These are phyloP conservation scores for Kluyveromyces aestuarii DNA, from an alignment of 805 yeast genomes.

Conservation along the genomic window DNA sequence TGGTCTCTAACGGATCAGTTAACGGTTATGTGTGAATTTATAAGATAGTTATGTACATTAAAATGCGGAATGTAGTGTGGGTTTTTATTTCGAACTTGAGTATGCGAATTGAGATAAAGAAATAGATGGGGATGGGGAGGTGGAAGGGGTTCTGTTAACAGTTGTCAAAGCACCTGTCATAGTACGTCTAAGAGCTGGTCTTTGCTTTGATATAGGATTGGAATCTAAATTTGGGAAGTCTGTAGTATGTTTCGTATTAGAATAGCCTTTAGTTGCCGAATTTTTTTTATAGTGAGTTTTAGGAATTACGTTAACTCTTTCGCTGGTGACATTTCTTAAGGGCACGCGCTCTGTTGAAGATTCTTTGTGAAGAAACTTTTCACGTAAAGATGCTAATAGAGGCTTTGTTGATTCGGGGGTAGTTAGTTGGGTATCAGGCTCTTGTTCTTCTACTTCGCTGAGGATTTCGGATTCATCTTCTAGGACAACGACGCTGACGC, in stretches of 20 bases:
- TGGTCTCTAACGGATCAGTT: too few species aligned
- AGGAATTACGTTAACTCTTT: neutral
- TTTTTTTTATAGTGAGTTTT: neutral
- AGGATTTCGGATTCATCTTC: conserved; percentile 14
- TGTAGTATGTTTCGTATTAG: neutral
- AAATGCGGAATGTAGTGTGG: neutral
- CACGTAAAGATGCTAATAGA: neutral
- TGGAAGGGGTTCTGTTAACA: neutral
- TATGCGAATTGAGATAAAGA: conserved; percentile 3
- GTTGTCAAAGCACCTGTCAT: conserved; percentile 1
- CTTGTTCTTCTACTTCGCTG: conserved; percentile 11
- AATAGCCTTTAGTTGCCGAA: neutral
- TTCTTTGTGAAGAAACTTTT: neutral
- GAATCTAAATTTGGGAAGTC: neutral
- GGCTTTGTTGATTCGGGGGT: neutral
- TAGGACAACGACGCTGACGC: conserved; percentile 3
- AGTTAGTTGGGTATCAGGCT: neutral
- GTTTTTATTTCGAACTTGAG: neutral
- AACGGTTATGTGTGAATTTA: too few species aligned
- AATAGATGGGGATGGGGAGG: neutral
- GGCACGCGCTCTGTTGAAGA: neutral
- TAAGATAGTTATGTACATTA: neutral
- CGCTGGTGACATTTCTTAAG: neutral
- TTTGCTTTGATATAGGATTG: neutral
- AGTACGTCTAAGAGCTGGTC: neutral